These are phyloP conservation scores for Closterium sp. DNA, from an alignment of 139 green algal genomes.

Conservation along the genomic window DNA sequence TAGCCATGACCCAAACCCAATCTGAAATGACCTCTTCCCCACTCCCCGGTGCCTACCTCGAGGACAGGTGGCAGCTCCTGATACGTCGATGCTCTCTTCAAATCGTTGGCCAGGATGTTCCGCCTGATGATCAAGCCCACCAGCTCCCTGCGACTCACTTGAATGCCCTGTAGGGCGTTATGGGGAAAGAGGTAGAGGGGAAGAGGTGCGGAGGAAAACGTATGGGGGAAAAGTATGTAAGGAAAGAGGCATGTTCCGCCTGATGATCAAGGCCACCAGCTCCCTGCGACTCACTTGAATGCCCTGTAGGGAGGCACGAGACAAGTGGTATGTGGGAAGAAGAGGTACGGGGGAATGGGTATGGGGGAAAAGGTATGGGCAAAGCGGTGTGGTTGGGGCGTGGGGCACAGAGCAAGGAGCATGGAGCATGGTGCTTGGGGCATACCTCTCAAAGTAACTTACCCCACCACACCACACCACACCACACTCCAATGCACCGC, in stretches of 20 bases:
- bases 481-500: too few species aligned
- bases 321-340: neutral
- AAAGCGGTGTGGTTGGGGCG: too few species aligned
- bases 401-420: too few species aligned
- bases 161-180: slow-evolving; percentile 25
- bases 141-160: slow-evolving; percentile 8
- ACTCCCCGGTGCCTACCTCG: neutral
- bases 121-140: slow-evolving; percentile 22
- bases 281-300: slow-evolving; percentile 8
- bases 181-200: neutral
- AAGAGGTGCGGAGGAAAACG: too few species aligned
- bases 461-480: too few species aligned
- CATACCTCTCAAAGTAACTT: neutral
- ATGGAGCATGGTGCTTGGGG: neutral
- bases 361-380: too few species aligned
- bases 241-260: slow-evolving; percentile 40
- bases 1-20: neutral
- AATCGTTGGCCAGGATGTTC: slow-evolving; percentile 24
- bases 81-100: neutral
- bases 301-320: slow-evolving; percentile 8
- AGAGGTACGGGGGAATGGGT: too few species aligned
- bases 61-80: neutral
- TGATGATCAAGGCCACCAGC: slow-evolving; percentile 22
- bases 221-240: too few species aligned
- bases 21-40: neutral